Percentiles rank a stretch among this genome's conserved stretches.
phyloP scores from a whole-genome alignment of 441 rosid genomes.

The Lepidium campestre region DNA sequence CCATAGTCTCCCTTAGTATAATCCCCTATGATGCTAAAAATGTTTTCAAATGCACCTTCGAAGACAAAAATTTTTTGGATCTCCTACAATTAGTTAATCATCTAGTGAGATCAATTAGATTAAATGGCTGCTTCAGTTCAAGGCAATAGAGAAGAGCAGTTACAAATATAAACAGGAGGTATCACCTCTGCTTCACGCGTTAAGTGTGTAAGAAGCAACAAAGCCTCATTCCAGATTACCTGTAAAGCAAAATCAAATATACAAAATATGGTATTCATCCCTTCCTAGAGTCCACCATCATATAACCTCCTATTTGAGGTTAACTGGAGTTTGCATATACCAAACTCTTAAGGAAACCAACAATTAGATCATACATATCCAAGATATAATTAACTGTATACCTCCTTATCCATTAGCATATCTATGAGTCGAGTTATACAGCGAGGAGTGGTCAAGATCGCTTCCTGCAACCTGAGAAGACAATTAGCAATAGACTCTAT shows the following conservation, averaged over 20 bases:
- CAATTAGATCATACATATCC: not conserved
- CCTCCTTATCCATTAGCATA: slow-evolving; percentile 99
- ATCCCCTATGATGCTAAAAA: slow-evolving; percentile 82
- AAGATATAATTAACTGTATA: slow-evolving; percentile 14
- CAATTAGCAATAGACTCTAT: slow-evolving; percentile 34
- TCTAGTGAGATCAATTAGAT: slow-evolving; percentile 1
- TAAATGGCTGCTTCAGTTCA: not conserved
- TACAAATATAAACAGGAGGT: slow-evolving; percentile 9
- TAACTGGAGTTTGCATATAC: not conserved
- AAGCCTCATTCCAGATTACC: slow-evolving; percentile 95
- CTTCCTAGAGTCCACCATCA: not conserved
- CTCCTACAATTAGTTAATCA: slow-evolving; percentile 48
- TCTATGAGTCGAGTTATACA: slow-evolving; percentile 98
- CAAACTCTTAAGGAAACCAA: not conserved
- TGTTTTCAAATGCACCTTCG: slow-evolving; percentile 96
- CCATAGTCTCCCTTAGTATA: slow-evolving; percentile 85
- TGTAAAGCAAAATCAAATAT: slow-evolving; percentile 23
- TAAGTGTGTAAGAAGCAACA: slow-evolving; percentile 86
- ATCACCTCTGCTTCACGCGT: slow-evolving; percentile 98
- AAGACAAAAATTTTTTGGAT: slow-evolving; percentile 97
- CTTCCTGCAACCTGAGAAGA: slow-evolving; percentile 95
- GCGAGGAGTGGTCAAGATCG: slow-evolving; percentile 93
- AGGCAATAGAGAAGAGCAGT: slow-evolving; percentile 2
- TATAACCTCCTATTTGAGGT: slow-evolving; percentile 10
- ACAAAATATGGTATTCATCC: not conserved